phyloP scores from a whole-genome alignment of 768 basidiomycete species.

The Asterophora parasitica region DNA sequence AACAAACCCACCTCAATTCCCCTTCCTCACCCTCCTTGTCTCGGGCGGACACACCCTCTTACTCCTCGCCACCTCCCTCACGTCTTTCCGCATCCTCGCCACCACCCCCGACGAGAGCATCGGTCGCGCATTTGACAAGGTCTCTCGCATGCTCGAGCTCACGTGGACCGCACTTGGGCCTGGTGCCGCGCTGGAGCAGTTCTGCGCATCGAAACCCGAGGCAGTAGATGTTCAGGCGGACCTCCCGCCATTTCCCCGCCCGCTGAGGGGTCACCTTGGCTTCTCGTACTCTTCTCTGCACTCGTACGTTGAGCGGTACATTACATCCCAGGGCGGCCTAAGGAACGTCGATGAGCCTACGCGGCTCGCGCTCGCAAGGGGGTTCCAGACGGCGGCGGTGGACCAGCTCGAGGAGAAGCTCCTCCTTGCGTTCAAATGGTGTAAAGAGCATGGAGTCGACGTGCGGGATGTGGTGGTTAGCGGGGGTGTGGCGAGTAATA shows the following conservation, averaged over 20 bases:
- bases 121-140: constrained; percentile 82
- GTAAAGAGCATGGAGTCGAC: constrained; percentile 33
- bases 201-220: constrained; percentile 39
- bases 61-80: constrained; percentile 59
- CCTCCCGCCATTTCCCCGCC: constrained; percentile 38
- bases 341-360: constrained; percentile 33
- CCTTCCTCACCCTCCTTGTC: constrained; percentile 83
- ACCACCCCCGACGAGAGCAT: constrained; percentile 73
- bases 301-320: constrained; percentile 58
- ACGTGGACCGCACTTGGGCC: constrained; percentile 60
- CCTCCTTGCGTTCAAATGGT: constrained; percentile 43
- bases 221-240: constrained; percentile 7
- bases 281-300: constrained; percentile 85
- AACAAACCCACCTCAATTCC: constrained; percentile 53
- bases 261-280: constrained; percentile 48
- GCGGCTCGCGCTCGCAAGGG: constrained; percentile 52
- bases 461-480: constrained; percentile 71
- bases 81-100: constrained; percentile 63
- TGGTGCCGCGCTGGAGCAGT: constrained; percentile 78
- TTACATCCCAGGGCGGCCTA: constrained; percentile 40
- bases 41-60: constrained; percentile 96
- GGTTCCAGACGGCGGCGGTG: constrained; percentile 71
- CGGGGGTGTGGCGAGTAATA: constrained; percentile 92
- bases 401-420: constrained; percentile 76
- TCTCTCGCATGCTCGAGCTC: constrained; percentile 63